Evolutionary conservation across 495 filamentous ascomycete genomes (phyloP).

Genomic region (Trichoderma erinaceum): DNA sequence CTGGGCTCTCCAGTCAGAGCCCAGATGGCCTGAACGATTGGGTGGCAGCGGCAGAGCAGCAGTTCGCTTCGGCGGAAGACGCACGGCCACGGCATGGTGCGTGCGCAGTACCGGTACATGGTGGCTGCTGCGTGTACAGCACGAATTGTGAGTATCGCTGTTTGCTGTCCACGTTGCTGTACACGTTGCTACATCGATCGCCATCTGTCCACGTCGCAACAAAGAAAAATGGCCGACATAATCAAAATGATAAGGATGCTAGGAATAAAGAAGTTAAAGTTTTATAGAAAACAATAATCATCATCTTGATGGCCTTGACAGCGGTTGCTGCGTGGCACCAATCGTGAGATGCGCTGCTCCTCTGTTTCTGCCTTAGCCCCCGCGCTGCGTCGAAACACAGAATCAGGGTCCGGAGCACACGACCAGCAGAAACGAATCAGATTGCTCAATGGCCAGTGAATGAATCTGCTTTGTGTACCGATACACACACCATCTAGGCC

Average conservation of each 20-base stretch:
- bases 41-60: no score
- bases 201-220: conserved; percentile 13
- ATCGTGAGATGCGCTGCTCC: neutral
- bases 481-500: no score
- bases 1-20: no score
- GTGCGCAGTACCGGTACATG: no score
- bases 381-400: neutral
- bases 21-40: neutral
- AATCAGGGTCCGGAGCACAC: conserved; percentile 1
- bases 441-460: no score
- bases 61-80: no score
- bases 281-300: no score
- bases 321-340: conserved; percentile 13
- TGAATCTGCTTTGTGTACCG: neutral
- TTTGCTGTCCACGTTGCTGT: neutral
- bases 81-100: no score
- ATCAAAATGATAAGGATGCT: neutral
- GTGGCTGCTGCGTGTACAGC: no score
- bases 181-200: conserved; percentile 1
- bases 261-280: no score
- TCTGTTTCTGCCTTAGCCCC: neutral
- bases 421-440: neutral
- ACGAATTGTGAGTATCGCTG: no score
- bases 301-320: neutral
- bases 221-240: neutral